Percentiles rank a stretch among this genome's conserved stretches.
Conservation (phyloP, 169 alveolate genomes). For the Cyclospora cayetanensis region DNA sequence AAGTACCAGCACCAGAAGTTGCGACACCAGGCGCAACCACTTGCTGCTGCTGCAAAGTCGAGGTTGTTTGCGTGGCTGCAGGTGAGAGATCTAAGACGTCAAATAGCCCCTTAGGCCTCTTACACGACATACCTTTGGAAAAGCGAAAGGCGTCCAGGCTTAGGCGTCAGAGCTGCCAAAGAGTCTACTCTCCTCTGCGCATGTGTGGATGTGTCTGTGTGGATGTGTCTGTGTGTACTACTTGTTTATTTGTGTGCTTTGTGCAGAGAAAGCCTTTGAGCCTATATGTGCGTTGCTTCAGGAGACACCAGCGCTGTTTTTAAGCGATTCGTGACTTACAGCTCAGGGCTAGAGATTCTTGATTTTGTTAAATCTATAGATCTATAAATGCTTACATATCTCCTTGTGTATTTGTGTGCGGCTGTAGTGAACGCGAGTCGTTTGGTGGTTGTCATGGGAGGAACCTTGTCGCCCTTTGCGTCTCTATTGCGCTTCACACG, state of each 20-base stretch:
- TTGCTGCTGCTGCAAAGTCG: constrained; percentile 36
- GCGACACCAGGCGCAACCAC: neutral
- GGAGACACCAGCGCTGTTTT: neutral
- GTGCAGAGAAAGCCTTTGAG: constrained; percentile 38
- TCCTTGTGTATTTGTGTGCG: no score
- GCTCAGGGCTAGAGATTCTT: neutral
- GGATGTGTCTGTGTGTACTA: neutral
- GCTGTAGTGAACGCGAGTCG: constrained; percentile 4
- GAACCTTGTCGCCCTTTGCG: constrained; percentile 39
- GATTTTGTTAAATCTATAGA: neutral
- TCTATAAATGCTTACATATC: neutral
- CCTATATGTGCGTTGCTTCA: constrained; percentile 17
- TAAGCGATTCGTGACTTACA: neutral
- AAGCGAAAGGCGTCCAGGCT: no score
- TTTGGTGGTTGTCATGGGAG: constrained; percentile 44
- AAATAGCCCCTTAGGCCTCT: no score
- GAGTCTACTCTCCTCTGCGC: no score
- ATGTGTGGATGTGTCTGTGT: neutral
- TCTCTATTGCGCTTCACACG: constrained; percentile 30
- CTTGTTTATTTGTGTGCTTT: neutral
- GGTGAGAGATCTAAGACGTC: no score
- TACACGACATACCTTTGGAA: no score
- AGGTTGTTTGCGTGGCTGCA: constrained; percentile 47
- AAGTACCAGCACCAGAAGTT: neutral
- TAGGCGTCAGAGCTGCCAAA: no score